Evolutionary conservation across 192 early-diverging fungal genomes (phyloP).

Genomic region (Helicostylum pulchrum): DNA sequence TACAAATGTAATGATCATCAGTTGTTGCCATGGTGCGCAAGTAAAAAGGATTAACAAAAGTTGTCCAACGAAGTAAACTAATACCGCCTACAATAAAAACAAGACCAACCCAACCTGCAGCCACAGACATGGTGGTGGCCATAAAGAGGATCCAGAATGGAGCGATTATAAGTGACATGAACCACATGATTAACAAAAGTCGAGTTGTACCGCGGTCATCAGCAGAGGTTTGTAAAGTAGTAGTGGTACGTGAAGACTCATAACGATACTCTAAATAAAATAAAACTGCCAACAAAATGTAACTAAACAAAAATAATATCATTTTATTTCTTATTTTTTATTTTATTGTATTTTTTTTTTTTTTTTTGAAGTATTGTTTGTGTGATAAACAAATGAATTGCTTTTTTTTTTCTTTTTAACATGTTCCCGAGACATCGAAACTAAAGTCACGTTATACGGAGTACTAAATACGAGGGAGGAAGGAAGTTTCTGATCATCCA

Average conservation of each 20-base stretch:
- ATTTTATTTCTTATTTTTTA: no score
- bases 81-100: constrained; percentile 24
- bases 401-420: no score
- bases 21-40: constrained; percentile 24
- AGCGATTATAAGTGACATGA: constrained; percentile 6
- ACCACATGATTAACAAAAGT: constrained; percentile 10
- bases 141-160: constrained; percentile 6
- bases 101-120: constrained; percentile 31
- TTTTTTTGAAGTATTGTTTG: no score
- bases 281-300: background rate
- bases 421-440: no score
- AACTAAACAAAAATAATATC: background rate
- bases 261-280: background rate
- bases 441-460: no score
- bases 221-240: constrained; percentile 19
- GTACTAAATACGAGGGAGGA: no score
- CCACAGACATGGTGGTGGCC: background rate
- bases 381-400: no score
- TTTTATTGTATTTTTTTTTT: no score
- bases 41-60: constrained; percentile 30
- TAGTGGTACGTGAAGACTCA: background rate
- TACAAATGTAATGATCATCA: constrained; percentile 32
- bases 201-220: constrained; percentile 31
- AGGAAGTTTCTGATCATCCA: no score
- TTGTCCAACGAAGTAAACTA: constrained; percentile 26